Conservation (phyloP, 495 filamentous ascomycete genomes). For the Neurospora intermedia region DNA sequence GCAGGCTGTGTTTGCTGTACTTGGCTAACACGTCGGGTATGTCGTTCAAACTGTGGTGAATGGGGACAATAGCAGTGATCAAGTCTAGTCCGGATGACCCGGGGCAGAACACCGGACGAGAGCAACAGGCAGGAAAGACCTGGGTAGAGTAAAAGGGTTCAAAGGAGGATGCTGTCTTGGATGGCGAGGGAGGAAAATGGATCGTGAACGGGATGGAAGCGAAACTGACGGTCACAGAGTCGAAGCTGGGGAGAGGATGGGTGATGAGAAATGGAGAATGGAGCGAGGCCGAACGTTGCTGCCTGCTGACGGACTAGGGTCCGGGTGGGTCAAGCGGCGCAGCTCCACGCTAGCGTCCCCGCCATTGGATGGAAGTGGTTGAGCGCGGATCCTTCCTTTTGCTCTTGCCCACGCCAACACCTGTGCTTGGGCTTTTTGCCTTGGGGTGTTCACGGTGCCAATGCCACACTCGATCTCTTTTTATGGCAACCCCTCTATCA, state of each 20-base stretch:
- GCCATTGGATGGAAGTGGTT: slow-evolving; percentile 12
- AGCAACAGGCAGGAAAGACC: slow-evolving; percentile 2
- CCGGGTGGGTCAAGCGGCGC: slow-evolving; percentile 19
- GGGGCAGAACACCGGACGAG: slow-evolving; percentile 5
- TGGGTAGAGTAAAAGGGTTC: background rate
- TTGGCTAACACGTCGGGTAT: background rate
- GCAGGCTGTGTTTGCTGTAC: background rate
- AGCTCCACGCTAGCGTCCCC: slow-evolving; percentile 4
- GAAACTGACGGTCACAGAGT: background rate
- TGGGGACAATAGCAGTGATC: background rate
- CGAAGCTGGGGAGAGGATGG: slow-evolving; percentile 4
- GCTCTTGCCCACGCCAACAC: background rate
- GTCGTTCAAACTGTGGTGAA: background rate
- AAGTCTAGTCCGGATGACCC: slow-evolving; percentile 11
- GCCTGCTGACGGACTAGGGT: slow-evolving; percentile 21
- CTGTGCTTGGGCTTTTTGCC: slow-evolving; percentile 1
- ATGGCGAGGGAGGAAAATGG: slow-evolving; percentile 6
- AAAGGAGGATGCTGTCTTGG: slow-evolving; percentile 8
- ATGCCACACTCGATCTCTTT: slow-evolving; percentile 7
- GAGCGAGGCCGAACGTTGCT: slow-evolving; percentile 17
- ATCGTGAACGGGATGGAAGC: slow-evolving; percentile 5
- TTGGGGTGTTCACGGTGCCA: slow-evolving; percentile 12
- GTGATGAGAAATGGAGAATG: slow-evolving; percentile 26
- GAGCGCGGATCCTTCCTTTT: slow-evolving; percentile 17
- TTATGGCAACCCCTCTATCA: background rate